These are phyloP conservation scores for Ochetophila trinervis DNA, from an alignment of 306 rosid species.

Conservation along the genomic window DNA sequence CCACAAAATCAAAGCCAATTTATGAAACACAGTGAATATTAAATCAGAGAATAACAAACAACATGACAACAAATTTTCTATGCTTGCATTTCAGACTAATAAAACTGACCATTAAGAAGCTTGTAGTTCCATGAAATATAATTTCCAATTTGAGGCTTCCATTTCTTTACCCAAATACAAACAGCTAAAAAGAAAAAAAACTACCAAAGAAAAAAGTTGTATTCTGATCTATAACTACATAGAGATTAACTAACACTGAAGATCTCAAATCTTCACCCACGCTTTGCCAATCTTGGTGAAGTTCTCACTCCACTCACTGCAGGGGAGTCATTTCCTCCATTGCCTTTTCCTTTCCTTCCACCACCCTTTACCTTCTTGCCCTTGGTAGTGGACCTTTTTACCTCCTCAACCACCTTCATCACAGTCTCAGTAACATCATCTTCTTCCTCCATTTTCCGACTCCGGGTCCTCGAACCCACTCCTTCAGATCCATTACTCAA, in stretches of 20 bases:
- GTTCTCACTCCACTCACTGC: slow-evolving; percentile 35
- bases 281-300: slow-evolving; percentile 59
- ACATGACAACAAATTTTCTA: no score
- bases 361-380: slow-evolving; percentile 27
- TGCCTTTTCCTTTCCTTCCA: slow-evolving; percentile 7
- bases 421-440: slow-evolving; percentile 22
- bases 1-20: no score
- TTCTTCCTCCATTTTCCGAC: slow-evolving; percentile 23
- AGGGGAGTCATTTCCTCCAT: slow-evolving; percentile 10
- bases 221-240: not conserved
- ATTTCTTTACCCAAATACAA: no score
- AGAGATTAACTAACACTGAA: not conserved
- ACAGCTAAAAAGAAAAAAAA: not conserved
- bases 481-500: slow-evolving; percentile 7
- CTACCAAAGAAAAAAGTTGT: not conserved
- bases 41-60: no score
- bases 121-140: no score
- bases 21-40: no score
- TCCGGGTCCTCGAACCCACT: slow-evolving; percentile 21
- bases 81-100: no score
- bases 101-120: no score
- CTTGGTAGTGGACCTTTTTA: slow-evolving; percentile 16
- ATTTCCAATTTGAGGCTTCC: no score
- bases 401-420: slow-evolving; percentile 38
- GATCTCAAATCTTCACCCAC: not conserved